Evolutionary conservation across 148 eudicot genomes (phyloP).

Genomic region (Drosera capensis): DNA sequence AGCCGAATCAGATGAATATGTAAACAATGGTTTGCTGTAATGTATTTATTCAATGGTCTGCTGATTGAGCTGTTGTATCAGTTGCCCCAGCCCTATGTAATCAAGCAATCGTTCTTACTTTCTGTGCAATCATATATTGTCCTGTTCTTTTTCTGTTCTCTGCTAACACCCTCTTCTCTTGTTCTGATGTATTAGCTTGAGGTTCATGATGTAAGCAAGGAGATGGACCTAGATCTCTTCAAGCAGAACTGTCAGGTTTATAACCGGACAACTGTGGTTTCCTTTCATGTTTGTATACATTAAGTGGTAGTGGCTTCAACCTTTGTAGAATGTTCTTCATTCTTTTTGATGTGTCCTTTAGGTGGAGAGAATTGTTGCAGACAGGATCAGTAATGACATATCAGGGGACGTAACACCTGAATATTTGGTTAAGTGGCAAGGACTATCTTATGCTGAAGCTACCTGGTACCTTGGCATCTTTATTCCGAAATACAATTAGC

Average conservation of each 20-base stretch:
- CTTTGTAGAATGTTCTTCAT: slow-evolving; percentile 7
- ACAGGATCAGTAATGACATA: slow-evolving; percentile 46
- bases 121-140: neutral
- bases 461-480: slow-evolving; percentile 81
- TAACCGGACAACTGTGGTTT: neutral
- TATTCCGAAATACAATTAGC: too few relatives aligned
- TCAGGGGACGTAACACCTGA: slow-evolving; percentile 49
- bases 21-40: too few relatives aligned
- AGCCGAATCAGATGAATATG: too few relatives aligned
- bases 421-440: slow-evolving; percentile 97
- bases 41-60: too few relatives aligned
- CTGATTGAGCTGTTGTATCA: too few relatives aligned
- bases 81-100: neutral
- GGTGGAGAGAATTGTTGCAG: slow-evolving; percentile 93
- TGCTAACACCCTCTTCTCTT: neutral
- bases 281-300: slow-evolving; percentile 31
- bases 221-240: slow-evolving; percentile 97
- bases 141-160: neutral
- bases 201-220: slow-evolving; percentile 98
- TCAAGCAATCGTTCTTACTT: neutral
- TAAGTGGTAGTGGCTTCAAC: neutral
- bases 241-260: slow-evolving; percentile 84
- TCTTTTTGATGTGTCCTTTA: slow-evolving; percentile 6
- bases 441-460: slow-evolving; percentile 97
- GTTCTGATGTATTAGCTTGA: slow-evolving; percentile 48